phyloP scores from a whole-genome alignment of 306 rosid species.

The Ceratonia siliqua region DNA sequence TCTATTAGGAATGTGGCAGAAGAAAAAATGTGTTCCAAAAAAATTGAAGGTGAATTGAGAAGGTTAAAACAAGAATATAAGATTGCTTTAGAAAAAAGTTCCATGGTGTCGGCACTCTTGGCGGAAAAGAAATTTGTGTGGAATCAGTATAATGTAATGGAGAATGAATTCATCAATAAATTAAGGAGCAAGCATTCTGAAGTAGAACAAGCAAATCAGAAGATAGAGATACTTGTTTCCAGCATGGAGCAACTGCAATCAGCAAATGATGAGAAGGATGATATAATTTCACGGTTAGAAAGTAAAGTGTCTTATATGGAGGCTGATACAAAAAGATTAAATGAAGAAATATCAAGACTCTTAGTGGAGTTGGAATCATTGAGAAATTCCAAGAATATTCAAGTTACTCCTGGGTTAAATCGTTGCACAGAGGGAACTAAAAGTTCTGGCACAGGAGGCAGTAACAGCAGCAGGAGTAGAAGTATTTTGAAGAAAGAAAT shows the following conservation, averaged over 20 bases:
- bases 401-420: slow-evolving; percentile 55
- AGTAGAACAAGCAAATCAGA: slow-evolving; percentile 55
- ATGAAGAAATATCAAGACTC: slow-evolving; percentile 52
- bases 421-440: slow-evolving; percentile 42
- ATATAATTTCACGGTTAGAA: slow-evolving; percentile 46
- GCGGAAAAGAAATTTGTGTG: slow-evolving; percentile 81
- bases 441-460: slow-evolving; percentile 35
- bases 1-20: slow-evolving; percentile 23
- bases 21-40: slow-evolving; percentile 34
- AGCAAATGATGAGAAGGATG: slow-evolving; percentile 59
- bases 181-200: slow-evolving; percentile 56
- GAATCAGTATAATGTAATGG: slow-evolving; percentile 79
- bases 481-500: slow-evolving; percentile 51
- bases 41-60: slow-evolving; percentile 43
- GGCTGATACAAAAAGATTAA: slow-evolving; percentile 57
- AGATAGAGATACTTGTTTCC: slow-evolving; percentile 52
- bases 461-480: slow-evolving; percentile 34
- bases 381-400: slow-evolving; percentile 45
- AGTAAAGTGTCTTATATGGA: slow-evolving; percentile 55
- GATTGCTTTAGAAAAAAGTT: slow-evolving; percentile 53
- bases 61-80: slow-evolving; percentile 56
- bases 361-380: slow-evolving; percentile 56
- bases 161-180: slow-evolving; percentile 49
- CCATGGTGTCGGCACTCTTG: slow-evolving; percentile 62
- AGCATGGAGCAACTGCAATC: slow-evolving; percentile 66